Evolutionary conservation across 164 flowering plant species (phyloP), one percentile per base, ranked within the genome.

Genomic region (Protea cynaroides): DNA sequence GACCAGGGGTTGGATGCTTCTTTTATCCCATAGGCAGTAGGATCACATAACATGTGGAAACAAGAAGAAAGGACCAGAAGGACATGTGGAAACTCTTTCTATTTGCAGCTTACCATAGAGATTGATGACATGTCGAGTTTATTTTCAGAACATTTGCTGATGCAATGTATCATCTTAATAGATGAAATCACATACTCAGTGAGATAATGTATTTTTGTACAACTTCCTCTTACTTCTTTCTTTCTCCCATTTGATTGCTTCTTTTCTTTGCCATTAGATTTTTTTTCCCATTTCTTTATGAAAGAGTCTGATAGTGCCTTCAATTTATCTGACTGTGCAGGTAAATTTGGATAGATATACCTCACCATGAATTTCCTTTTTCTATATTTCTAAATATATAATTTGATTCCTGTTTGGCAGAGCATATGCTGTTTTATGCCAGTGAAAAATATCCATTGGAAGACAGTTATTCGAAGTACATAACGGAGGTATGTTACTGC

Each of bases 371-470:
- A 9, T 3, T 36, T 13, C 3, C 37, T 15, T 13, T 13, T 13
- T 14, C 25, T n/a, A 37, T 40, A 40, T 12, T 25, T 50, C 6
- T 66, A 12, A 58, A 6, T 54, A 25, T 56, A 17, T 5, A 8
- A 8, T 19, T 59, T 49, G 8, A 51, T 34, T 56, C 56, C 53
- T 72, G 46, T 51, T 46, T 74, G 72, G 72, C 86, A 94, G 99
- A 94, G 81, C 99, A 94, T 72, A 94, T 94, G 99, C 81, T 94
- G 74, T 94, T 94, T 76, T 94, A 91, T 84, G 93, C 97, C 1
- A 94, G 99, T 78, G 97, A 91, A 67, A 91, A 91, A 53, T 94
- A 91, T 72, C 97, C 99, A 6, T 18, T 72, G 80, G 99, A 94
- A 73, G 90, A 89, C 75, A 85, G 89, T 76, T 94, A 90, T 75